These are phyloP conservation scores for Rhytidhysteron rufulum DNA, from an alignment of 2,329 filamentous ascomycete genomes.

Conservation along the genomic window DNA sequence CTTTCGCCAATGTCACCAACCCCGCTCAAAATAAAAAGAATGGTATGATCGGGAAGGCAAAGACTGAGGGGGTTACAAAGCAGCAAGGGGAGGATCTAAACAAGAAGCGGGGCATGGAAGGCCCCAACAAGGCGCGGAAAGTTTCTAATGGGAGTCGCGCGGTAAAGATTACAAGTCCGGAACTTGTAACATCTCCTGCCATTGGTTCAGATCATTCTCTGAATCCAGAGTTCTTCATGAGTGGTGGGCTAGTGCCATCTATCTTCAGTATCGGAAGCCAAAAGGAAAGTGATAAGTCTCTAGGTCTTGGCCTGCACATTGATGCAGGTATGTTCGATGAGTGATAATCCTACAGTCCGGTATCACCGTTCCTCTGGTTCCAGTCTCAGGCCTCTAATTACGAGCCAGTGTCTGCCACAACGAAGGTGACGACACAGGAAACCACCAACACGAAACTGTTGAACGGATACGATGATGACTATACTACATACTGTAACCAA, in stretches of 20 bases:
- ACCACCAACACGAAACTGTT: neutral
- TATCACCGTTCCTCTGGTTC: neutral
- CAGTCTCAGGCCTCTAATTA: neutral
- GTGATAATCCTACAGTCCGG: neutral
- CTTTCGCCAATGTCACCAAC: neutral
- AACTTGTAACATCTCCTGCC: neutral
- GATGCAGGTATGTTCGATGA: neutral
- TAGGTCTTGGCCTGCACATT: neutral
- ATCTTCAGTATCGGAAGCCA: neutral
- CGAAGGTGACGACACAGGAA: neutral
- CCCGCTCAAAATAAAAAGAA: neutral
- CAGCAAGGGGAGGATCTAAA: neutral
- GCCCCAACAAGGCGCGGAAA: neutral
- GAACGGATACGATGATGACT: slow-evolving; percentile 1
- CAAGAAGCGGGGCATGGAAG: neutral
- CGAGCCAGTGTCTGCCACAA: neutral
- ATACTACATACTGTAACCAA: neutral
- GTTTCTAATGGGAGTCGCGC: neutral
- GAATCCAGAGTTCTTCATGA: neutral
- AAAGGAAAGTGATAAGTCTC: neutral
- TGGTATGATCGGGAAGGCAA: neutral
- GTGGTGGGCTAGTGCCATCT: neutral
- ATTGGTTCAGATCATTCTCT: neutral
- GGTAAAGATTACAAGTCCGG: neutral
- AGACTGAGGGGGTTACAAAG: neutral